A percentile compares a stretch with the other conserved stretches of the same genome.
Evolutionary conservation across 768 basidiomycete species (phyloP).

Genomic region (Chalciporus piperatus): DNA sequence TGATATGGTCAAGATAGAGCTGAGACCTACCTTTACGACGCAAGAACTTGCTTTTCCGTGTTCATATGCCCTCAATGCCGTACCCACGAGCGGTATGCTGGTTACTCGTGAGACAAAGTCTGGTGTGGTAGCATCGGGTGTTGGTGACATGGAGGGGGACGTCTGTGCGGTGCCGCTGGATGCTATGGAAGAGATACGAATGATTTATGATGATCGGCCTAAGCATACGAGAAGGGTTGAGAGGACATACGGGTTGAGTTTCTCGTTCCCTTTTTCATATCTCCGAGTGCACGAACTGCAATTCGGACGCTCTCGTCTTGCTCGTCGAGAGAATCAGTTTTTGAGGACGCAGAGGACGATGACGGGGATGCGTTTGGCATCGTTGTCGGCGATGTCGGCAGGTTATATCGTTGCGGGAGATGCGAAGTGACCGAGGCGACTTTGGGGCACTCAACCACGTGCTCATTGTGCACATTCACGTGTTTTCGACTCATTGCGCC

Average conservation of each 20-base stretch:
- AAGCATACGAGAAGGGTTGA: not conserved
- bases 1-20: not conserved
- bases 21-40: conserved; percentile 69
- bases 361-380: conserved; percentile 17
- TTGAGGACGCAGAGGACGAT: conserved; percentile 9
- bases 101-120: conserved; percentile 58
- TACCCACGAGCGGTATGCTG: conserved; percentile 67
- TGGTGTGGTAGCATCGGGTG: conserved; percentile 14
- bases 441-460: conserved; percentile 4
- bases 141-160: conserved; percentile 12
- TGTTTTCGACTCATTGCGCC: conserved; percentile 11
- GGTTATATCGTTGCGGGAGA: not conserved
- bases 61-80: conserved; percentile 73
- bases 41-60: conserved; percentile 80
- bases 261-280: conserved; percentile 60
- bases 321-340: conserved; percentile 36
- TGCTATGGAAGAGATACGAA: not conserved
- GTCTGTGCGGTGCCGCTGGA: conserved; percentile 13
- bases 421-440: not conserved
- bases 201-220: not conserved
- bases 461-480: conserved; percentile 20
- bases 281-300: conserved; percentile 71
- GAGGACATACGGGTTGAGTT: conserved; percentile 14
- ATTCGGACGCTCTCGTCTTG: conserved; percentile 79
- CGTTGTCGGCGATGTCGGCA: not conserved